phyloP scores from a whole-genome alignment of 176 grass and related monocot genomes.

The Aegilops sharonensis region DNA sequence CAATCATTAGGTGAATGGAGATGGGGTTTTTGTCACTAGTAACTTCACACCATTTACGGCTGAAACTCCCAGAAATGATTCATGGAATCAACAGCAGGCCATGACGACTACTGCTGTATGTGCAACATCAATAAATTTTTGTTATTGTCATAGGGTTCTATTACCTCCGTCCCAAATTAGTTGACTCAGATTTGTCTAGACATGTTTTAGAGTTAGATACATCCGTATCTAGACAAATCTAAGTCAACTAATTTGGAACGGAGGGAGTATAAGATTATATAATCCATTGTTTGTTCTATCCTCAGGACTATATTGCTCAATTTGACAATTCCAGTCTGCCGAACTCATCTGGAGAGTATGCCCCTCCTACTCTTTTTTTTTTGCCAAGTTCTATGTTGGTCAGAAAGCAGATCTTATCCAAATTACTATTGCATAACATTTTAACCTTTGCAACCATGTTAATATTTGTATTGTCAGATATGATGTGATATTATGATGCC shows the following conservation, averaged over 20 bases:
- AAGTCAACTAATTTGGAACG: no score
- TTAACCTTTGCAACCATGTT: conserved; percentile 1
- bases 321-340: conserved; percentile 54
- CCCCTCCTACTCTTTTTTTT: conserved; percentile 19
- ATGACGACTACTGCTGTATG: conserved; percentile 89
- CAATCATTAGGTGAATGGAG: conserved; percentile 80
- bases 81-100: conserved; percentile 90
- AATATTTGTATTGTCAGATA: conserved; percentile 9
- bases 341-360: conserved; percentile 73
- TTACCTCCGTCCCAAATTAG: no score
- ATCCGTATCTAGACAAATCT: no score
- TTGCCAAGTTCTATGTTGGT: conserved; percentile 17
- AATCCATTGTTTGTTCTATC: conserved; percentile 24
- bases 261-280: conserved; percentile 1
- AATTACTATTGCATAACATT: background rate
- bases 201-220: no score
- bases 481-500: background rate
- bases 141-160: conserved; percentile 22
- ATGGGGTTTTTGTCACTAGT: conserved; percentile 89
- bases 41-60: conserved; percentile 87
- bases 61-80: conserved; percentile 74
- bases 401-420: background rate
- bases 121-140: conserved; percentile 31
- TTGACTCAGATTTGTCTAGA: no score
- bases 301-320: conserved; percentile 79